A percentile compares a stretch with the other conserved stretches of the same genome.
Conservation (phyloP, 2,329 filamentous ascomycete species). For the Furcasterigmium furcatum region DNA sequence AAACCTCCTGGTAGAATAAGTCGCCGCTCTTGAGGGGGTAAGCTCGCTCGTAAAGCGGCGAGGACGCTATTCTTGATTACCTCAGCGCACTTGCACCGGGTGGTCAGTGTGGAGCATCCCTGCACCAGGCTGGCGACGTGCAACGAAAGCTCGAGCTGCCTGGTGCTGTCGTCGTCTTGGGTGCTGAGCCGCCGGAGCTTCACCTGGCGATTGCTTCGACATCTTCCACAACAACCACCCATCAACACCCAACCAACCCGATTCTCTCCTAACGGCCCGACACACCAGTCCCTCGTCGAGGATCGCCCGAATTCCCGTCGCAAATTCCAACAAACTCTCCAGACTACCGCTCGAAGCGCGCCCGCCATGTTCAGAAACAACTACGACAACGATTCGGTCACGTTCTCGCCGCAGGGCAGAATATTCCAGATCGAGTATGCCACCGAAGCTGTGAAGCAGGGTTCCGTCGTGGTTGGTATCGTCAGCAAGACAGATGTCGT, state of each 20-base stretch:
- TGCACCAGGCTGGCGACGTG: constrained; percentile 16
- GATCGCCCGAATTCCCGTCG: neutral
- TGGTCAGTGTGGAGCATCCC: constrained; percentile 14
- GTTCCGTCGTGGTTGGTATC: constrained; percentile 94
- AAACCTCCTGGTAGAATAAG: no score
- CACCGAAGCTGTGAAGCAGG: constrained; percentile 97
- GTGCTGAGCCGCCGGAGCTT: neutral
- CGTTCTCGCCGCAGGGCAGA: constrained; percentile 97
- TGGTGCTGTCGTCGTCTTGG: constrained; percentile 6
- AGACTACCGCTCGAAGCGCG: neutral
- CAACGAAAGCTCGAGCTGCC: constrained; percentile 26
- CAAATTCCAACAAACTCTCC: neutral
- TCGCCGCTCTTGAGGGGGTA: no score
- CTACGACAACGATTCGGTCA: constrained; percentile 99
- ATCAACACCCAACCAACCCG: no score
- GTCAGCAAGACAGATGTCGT: constrained; percentile 98
- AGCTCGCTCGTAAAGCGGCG: neutral
- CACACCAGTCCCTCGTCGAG: no score
- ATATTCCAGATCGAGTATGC: constrained; percentile 99
- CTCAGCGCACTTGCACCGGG: no score
- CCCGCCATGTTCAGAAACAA: constrained; percentile 96
- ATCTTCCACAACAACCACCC: no score
- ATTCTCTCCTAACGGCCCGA: no score
- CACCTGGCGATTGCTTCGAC: constrained; percentile 1
- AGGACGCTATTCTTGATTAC: constrained; percentile 18